Evolutionary conservation across 169 alveolate genomes (phyloP).

Genomic region (Theileria sp.): DNA sequence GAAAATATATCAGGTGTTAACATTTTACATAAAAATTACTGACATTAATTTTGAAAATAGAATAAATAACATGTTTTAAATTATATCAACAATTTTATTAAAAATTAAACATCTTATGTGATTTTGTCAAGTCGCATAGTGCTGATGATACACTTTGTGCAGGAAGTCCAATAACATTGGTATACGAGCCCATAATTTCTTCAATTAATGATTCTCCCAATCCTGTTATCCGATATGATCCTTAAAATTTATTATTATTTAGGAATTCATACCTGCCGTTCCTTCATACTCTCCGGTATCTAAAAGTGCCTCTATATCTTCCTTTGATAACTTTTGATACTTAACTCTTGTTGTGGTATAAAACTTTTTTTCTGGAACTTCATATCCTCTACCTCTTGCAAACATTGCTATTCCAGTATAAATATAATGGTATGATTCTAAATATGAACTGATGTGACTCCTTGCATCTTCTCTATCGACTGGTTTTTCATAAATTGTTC

Average conservation of each 20-base stretch:
- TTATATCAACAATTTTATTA: neutral
- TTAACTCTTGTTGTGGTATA: constrained; percentile 55
- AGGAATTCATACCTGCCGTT: constrained; percentile 27
- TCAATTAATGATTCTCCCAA: constrained; percentile 66
- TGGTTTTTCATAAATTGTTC: constrained; percentile 75
- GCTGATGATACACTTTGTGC: constrained; percentile 49
- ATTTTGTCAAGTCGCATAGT: constrained; percentile 16
- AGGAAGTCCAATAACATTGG: constrained; percentile 74
- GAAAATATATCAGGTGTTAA: neutral
- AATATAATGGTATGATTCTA: constrained; percentile 48
- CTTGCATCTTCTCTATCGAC: constrained; percentile 64
- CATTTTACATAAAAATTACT: neutral
- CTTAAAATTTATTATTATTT: constrained; percentile 33
- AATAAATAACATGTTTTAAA: neutral
- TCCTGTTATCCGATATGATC: constrained; percentile 73
- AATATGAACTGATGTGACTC: constrained; percentile 56
- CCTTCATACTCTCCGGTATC: constrained; percentile 57
- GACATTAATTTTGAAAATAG: neutral
- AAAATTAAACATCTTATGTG: neutral
- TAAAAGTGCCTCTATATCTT: constrained; percentile 65
- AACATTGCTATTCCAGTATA: constrained; percentile 70
- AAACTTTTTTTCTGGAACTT: constrained; percentile 34
- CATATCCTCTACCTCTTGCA: constrained; percentile 25
- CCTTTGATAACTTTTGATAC: constrained; percentile 64
- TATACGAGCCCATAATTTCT: constrained; percentile 70